phyloP scores from a whole-genome alignment of 495 filamentous ascomycete species.

The Jackrogersella multiformis region DNA sequence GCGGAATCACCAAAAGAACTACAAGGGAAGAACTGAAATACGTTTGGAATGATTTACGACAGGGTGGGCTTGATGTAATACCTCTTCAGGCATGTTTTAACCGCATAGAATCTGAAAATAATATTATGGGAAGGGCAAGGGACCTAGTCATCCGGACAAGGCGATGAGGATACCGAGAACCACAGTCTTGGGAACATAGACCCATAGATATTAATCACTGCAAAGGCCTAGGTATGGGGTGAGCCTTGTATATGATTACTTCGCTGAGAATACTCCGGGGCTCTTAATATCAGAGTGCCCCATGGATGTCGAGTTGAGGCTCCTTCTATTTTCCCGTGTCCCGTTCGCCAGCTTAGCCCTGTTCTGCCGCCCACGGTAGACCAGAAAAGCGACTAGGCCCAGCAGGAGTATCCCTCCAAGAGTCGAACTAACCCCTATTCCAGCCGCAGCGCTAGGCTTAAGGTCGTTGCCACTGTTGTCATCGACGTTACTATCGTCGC shows the following conservation, averaged over 20 bases:
- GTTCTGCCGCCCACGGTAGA: constrained; percentile 20
- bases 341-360: background rate
- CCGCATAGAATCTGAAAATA: background rate
- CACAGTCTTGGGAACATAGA: too few relatives aligned
- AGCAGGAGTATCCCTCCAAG: constrained; percentile 30
- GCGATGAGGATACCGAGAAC: too few relatives aligned
- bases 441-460: constrained; percentile 10
- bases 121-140: background rate
- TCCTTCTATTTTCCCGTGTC: constrained; percentile 10
- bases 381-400: constrained; percentile 22
- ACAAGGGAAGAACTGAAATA: background rate
- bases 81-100: background rate
- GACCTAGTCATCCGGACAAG: background rate
- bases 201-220: too few relatives aligned
- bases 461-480: constrained; percentile 4
- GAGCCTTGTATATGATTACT: background rate
- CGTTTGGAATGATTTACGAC: background rate
- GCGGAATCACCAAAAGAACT: background rate
- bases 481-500: background rate
- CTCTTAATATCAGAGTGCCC: too few relatives aligned
- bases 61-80: background rate
- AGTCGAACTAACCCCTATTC: constrained; percentile 33
- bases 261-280: too few relatives aligned
- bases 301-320: background rate
- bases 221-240: background rate